Base-by-base conservation (phyloP, 768 basidiomycete species). In the Panellus pusillus region DNA sequence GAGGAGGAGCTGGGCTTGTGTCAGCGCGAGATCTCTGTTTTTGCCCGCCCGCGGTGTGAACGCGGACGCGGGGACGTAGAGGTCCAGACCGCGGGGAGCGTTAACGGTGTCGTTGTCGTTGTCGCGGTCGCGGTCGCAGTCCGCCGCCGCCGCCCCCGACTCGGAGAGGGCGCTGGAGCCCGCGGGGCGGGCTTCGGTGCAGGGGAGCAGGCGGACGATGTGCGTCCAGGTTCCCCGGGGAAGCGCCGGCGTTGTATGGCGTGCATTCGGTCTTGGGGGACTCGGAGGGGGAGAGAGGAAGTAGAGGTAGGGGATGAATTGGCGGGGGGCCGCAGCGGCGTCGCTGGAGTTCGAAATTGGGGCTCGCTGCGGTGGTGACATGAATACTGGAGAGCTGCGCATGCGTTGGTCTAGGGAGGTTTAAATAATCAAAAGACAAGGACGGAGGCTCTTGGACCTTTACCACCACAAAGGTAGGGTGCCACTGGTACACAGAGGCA, bases 141-240 rank as follows among this genome's bases (percentile, higher is more conserved):
- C 24, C 24, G 32, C 37, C 1, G 20, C 31, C n/a, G n/a, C n/a
- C n/a, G n/a, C n/a, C n/a, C n/a, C n/a, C n/a, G n/a, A n/a, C n/a
- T n/a, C n/a, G n/a, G 40, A 40, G 20, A 60, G 18, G 12, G 8
- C 12, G 15, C 32, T 35, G 32, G 19, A 42, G 1, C 55, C 59
- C 2, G 35, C 48, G 2, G 12, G 38, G 17, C 53, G 54, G 2
- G 9, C 17, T 15, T 13, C 3, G 5, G 54, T 44, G 0, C 51
- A 47, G 32, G 59, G 51, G 2, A 56, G 44, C n/a, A 60, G 12
- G 35, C 55, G 59, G 27, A 60, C 12, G n/a, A 35, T 41, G 54
- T 60, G 59, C 18, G 59, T 60, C 59, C 59, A 60, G 14, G 4
- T 18, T 9, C 59, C 59, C 11, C n/a, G n/a, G n/a, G n/a, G n/a